Percentiles rank a stretch among this genome's conserved stretches.
phyloP scores from a whole-genome alignment of 2,329 filamentous ascomycete genomes.

The Xylariales sp. region DNA sequence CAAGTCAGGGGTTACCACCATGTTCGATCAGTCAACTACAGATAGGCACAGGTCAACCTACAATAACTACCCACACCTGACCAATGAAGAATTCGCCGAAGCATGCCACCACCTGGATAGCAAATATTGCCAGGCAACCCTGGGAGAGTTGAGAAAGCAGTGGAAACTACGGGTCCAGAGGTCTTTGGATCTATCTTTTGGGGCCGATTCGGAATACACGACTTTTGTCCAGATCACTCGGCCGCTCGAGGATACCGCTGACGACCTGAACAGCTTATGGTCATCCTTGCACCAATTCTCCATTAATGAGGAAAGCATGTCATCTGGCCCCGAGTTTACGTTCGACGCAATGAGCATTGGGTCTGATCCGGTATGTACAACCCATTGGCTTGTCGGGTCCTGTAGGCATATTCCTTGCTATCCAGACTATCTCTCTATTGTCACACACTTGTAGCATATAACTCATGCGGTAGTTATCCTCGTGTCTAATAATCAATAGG shows the following conservation, averaged over 20 bases:
- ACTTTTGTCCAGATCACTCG: conserved; percentile 55
- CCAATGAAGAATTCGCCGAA: conserved; percentile 57
- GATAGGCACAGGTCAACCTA: conserved; percentile 31
- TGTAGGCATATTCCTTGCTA: too few relatives aligned
- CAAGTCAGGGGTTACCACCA: too few relatives aligned
- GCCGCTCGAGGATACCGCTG: conserved; percentile 37
- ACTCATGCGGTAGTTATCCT: too few relatives aligned
- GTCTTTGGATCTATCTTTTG: conserved; percentile 42
- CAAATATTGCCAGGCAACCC: conserved; percentile 52
- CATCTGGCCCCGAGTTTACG: too few relatives aligned
- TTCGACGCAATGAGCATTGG: too few relatives aligned
- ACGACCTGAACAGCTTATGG: conserved; percentile 42
- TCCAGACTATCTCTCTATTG: too few relatives aligned
- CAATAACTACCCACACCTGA: conserved; percentile 57
- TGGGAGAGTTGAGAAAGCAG: conserved; percentile 48
- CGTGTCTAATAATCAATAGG: too few relatives aligned
- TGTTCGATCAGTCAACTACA: too few relatives aligned
- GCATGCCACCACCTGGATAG: conserved; percentile 60
- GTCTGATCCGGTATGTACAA: conserved; percentile 41
- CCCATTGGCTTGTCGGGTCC: too few relatives aligned
- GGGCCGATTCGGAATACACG: conserved; percentile 35
- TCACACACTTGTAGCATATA: too few relatives aligned
- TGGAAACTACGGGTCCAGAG: conserved; percentile 53
- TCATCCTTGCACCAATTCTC: conserved; percentile 41
- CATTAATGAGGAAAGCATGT: conserved; percentile 28